These are phyloP conservation scores for Cladosporium cucumerinum DNA, from an alignment of 2,329 filamentous ascomycete genomes.

Conservation along the genomic window DNA sequence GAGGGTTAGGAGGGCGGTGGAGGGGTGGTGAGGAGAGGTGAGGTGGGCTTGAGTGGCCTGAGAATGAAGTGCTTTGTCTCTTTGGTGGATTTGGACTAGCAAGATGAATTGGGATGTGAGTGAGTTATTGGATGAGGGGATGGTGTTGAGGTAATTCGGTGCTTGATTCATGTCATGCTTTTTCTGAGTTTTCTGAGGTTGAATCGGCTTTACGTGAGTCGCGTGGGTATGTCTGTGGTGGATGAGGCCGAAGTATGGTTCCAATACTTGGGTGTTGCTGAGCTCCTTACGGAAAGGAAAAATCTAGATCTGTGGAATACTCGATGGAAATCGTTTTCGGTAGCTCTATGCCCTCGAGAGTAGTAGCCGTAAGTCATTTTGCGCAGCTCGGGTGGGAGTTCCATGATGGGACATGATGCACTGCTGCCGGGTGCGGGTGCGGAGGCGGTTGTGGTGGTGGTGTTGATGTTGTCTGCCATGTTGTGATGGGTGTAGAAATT, in stretches of 20 bases:
- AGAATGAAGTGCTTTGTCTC: background rate
- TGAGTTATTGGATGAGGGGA: background rate
- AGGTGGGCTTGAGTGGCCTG: too few species aligned
- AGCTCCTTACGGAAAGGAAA: background rate
- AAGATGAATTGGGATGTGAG: too few species aligned
- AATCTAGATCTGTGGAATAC: background rate
- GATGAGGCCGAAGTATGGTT: background rate
- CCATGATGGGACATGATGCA: background rate
- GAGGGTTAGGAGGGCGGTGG: background rate
- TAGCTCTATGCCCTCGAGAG: background rate
- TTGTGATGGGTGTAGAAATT: background rate
- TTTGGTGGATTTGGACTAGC: background rate
- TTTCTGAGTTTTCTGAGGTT: too few species aligned
- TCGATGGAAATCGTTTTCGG: background rate
- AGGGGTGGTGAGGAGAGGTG: background rate
- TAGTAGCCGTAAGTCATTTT: background rate
- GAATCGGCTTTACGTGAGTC: too few species aligned
- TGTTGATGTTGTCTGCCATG: background rate
- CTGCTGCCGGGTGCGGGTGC: background rate
- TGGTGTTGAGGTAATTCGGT: background rate
- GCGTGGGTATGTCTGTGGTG: background rate
- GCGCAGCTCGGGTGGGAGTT: background rate
- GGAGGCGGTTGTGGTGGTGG: background rate
- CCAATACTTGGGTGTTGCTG: background rate
- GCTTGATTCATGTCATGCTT: background rate